phyloP scores from a whole-genome alignment of 2,329 filamentous ascomycete species.

The Phialophora tarda region DNA sequence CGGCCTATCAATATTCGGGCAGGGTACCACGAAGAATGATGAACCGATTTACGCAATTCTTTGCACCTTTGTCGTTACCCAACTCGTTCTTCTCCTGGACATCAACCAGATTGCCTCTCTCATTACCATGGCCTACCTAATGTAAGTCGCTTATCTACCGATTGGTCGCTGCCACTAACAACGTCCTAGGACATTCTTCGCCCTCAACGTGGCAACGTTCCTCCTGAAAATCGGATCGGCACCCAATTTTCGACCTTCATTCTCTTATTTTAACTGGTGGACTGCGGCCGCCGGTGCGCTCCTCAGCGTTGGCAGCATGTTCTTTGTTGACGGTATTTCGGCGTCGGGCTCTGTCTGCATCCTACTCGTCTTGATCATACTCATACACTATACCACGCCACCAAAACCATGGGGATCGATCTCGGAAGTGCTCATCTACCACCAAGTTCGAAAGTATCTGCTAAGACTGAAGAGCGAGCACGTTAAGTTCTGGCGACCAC shows the following conservation, averaged over 20 bases:
- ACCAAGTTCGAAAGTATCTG: slow-evolving; percentile 85
- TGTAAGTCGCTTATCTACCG: slow-evolving; percentile 50
- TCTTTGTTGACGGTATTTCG: slow-evolving; percentile 84
- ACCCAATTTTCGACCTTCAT: slow-evolving; percentile 85
- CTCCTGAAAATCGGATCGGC: slow-evolving; percentile 84
- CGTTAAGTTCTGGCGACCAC: slow-evolving; percentile 91
- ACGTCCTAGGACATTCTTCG: slow-evolving; percentile 70
- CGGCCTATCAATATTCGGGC: slow-evolving; percentile 73
- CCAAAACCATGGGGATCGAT: slow-evolving; percentile 85
- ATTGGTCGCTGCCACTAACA: slow-evolving; percentile 11
- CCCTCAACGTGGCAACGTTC: slow-evolving; percentile 87
- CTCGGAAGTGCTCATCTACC: slow-evolving; percentile 85
- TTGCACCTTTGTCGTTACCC: slow-evolving; percentile 75
- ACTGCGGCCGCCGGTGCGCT: slow-evolving; percentile 76
- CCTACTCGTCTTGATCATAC: slow-evolving; percentile 75
- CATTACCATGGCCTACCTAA: slow-evolving; percentile 89
- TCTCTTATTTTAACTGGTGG: slow-evolving; percentile 87
- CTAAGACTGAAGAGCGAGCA: slow-evolving; percentile 83
- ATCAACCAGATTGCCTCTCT: slow-evolving; percentile 88
- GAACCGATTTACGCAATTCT: slow-evolving; percentile 79
- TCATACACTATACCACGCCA: slow-evolving; percentile 84
- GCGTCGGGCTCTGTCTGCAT: slow-evolving; percentile 76
- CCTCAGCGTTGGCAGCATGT: slow-evolving; percentile 81
- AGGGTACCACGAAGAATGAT: slow-evolving; percentile 72
- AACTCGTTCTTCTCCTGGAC: slow-evolving; percentile 79